phyloP scores from a whole-genome alignment of 352 stramenopile species.

The Hyaloperonospora arabidopsidis region DNA sequence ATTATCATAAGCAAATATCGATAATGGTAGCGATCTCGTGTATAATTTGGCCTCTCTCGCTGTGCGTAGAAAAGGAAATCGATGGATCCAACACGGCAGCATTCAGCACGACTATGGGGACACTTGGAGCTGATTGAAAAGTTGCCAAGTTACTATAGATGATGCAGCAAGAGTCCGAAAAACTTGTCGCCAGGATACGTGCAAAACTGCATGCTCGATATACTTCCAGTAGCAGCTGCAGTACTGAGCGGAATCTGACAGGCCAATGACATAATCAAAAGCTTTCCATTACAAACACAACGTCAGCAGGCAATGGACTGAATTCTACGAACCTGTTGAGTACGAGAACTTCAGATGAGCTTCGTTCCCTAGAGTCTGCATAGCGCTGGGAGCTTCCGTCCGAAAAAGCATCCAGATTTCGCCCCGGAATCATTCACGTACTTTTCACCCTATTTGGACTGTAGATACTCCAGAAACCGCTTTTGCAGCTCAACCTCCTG shows the following conservation, averaged over 20 bases:
- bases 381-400: neutral
- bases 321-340: neutral
- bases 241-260: neutral
- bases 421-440: neutral
- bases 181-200: constrained; percentile 29
- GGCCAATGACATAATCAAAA: constrained; percentile 8
- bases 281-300: constrained; percentile 10
- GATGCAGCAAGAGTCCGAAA: constrained; percentile 53
- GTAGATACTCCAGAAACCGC: constrained; percentile 74
- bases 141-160: constrained; percentile 45
- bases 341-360: neutral
- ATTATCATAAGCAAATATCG: too few relatives aligned
- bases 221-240: neutral
- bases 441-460: constrained; percentile 48
- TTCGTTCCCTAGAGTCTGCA: constrained; percentile 3
- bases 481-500: constrained; percentile 80
- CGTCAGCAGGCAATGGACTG: neutral
- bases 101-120: too few relatives aligned
- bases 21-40: too few relatives aligned
- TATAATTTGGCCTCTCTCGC: too few relatives aligned
- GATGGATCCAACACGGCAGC: too few relatives aligned
- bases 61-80: too few relatives aligned
- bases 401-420: neutral
- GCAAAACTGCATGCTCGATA: constrained; percentile 12
- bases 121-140: too few relatives aligned